phyloP scores from a whole-genome alignment of 2,329 filamentous ascomycete genomes.

The Sporothrix luriei region DNA sequence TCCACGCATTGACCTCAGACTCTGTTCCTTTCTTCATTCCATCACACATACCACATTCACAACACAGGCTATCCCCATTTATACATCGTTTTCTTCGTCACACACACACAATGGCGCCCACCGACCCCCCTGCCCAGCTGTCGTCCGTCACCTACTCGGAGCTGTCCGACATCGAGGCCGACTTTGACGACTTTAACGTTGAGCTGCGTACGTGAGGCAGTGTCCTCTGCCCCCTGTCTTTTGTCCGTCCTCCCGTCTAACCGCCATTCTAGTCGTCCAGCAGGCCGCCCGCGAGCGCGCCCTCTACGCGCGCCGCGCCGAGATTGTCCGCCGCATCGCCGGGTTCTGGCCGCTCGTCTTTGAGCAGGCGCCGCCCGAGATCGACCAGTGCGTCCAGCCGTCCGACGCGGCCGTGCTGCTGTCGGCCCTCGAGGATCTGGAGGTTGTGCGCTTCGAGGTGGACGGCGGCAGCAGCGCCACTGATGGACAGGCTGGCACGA shows the following conservation, averaged over 20 bases:
- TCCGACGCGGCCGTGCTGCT: slow-evolving; percentile 74
- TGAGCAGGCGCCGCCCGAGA: slow-evolving; percentile 79
- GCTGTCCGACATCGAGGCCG: slow-evolving; percentile 75
- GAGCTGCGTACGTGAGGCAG: slow-evolving; percentile 69
- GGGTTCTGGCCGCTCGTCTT: slow-evolving; percentile 96
- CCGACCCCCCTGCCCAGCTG: slow-evolving; percentile 41
- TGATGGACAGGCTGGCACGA: slow-evolving; percentile 29
- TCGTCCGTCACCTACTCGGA: slow-evolving; percentile 67
- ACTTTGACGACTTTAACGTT: slow-evolving; percentile 80
- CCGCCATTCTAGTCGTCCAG: slow-evolving; percentile 41
- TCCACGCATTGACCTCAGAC: too few species aligned
- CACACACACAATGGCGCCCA: slow-evolving; percentile 35
- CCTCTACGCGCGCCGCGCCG: slow-evolving; percentile 75
- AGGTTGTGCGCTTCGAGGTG: slow-evolving; percentile 80
- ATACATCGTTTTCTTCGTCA: neutral
- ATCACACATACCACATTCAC: neutral
- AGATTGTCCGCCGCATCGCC: slow-evolving; percentile 70
- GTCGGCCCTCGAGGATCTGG: slow-evolving; percentile 66
- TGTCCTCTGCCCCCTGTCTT: neutral
- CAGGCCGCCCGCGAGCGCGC: slow-evolving; percentile 68
- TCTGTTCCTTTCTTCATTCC: neutral
- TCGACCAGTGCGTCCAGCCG: slow-evolving; percentile 86
- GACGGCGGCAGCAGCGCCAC: slow-evolving; percentile 53
- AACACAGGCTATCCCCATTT: neutral
- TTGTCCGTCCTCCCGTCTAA: neutral